Percentiles rank a stretch among this genome's conserved stretches.
Evolutionary conservation across 352 stramenopile species (phyloP).

Genomic region (Phytophthora multivora): DNA sequence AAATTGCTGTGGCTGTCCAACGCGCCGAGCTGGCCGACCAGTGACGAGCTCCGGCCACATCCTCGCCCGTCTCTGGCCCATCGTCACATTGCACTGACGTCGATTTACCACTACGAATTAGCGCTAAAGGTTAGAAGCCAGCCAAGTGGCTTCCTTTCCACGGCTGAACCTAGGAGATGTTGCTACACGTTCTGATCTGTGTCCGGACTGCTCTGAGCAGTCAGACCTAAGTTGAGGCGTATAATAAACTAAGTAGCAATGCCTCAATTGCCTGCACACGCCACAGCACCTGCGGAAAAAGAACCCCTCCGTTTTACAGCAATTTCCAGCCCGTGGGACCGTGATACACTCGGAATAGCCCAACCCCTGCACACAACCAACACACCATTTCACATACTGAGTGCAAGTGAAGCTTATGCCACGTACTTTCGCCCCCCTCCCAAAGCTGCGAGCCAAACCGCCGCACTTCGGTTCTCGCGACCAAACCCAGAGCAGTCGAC

Average conservation of each 20-base stretch:
- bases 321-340: background rate
- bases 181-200: background rate
- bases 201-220: background rate
- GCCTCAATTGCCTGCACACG: no score
- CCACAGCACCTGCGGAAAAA: background rate
- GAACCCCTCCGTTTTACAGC: conserved; percentile 12
- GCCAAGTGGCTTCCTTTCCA: conserved; percentile 17
- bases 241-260: no score
- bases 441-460: conserved; percentile 5
- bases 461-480: conserved; percentile 31
- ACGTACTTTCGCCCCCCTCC: conserved; percentile 31
- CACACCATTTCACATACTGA: background rate
- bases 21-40: conserved; percentile 3
- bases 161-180: conserved; percentile 4
- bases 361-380: background rate
- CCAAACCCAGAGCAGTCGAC: background rate
- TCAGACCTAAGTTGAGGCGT: no score
- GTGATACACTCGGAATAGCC: conserved; percentile 12
- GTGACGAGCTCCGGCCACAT: conserved; percentile 23
- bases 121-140: conserved; percentile 18
- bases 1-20: conserved; percentile 4
- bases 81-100: conserved; percentile 13
- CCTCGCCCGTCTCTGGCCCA: conserved; percentile 4
- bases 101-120: conserved; percentile 23
- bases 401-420: conserved; percentile 16